Percentiles rank a stretch among this genome's conserved stretches.
phyloP scores from a whole-genome alignment of 257 asterid species.

The Paulownia fortunei region DNA sequence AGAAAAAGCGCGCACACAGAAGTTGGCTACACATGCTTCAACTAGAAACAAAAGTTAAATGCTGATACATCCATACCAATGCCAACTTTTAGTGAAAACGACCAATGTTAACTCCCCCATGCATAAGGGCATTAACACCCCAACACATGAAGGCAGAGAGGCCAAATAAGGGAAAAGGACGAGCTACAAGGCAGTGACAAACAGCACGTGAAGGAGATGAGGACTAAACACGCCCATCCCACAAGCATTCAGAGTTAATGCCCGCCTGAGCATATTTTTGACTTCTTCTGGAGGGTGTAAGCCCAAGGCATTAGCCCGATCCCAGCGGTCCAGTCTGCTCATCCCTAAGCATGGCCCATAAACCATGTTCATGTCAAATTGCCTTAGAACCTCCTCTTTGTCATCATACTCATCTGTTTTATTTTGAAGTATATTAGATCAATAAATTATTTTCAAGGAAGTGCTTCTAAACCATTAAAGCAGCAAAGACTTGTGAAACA shows the following conservation, averaged over 20 bases:
- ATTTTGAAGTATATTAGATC: not conserved
- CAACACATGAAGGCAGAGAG: not conserved
- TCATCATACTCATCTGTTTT: constrained; percentile 58
- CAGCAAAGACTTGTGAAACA: too few relatives aligned
- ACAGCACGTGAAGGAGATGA: not conserved
- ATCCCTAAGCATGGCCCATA: constrained; percentile 90
- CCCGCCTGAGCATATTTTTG: constrained; percentile 47
- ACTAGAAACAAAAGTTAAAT: not conserved
- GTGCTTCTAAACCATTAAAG: too few relatives aligned
- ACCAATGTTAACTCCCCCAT: too few relatives aligned
- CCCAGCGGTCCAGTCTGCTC: constrained; percentile 77
- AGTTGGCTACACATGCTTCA: constrained; percentile 27
- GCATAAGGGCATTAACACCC: too few relatives aligned
- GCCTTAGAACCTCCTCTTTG: constrained; percentile 67
- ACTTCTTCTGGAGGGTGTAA: constrained; percentile 65
- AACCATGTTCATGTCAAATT: constrained; percentile 79
- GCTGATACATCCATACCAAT: too few relatives aligned
- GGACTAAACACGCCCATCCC: constrained; percentile 74
- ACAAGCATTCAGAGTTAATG: constrained; percentile 57
- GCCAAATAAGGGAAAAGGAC: not conserved
- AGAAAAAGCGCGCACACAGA: too few relatives aligned
- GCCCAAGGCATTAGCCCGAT: constrained; percentile 65
- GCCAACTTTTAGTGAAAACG: too few relatives aligned
- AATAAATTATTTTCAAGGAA: too few relatives aligned
- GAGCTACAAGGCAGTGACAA: not conserved